These are phyloP conservation scores for Porodaedalea pini DNA, from an alignment of 1,284 basidiomycete genomes.

Conservation along the genomic window DNA sequence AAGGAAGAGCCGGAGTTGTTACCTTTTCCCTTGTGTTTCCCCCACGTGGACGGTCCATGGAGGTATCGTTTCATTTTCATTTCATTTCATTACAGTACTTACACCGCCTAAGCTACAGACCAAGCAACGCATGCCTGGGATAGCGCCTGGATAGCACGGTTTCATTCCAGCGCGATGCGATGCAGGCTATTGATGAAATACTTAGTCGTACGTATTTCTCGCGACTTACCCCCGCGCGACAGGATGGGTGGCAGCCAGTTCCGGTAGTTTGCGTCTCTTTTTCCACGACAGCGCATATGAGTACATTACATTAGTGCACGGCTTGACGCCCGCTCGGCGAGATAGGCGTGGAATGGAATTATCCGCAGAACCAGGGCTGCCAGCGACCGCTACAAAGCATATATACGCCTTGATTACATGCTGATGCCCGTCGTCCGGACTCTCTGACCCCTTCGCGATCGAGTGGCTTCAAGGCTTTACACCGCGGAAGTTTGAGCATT, in stretches of 20 bases:
- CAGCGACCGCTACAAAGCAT: not conserved
- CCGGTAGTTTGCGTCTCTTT: not conserved
- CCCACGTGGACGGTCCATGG: not conserved
- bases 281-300: not conserved
- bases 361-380: not conserved
- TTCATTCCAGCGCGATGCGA: conserved; percentile 1
- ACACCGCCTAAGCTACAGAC: not conserved
- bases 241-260: not conserved
- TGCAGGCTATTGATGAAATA: not conserved
- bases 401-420: not conserved
- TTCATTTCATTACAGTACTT: not conserved
- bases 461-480: too few species aligned
- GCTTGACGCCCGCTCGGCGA: not conserved
- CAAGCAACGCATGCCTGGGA: not conserved
- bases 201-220: not conserved
- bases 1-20: not conserved
- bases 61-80: not conserved
- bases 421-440: not conserved
- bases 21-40: not conserved
- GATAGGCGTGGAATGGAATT: conserved; percentile 9
- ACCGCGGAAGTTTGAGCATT: conserved; percentile 1
- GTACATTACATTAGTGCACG: not conserved
- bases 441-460: not conserved
- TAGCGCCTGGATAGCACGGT: not conserved
- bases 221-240: conserved; percentile 1